Conservation (phyloP, 2,329 filamentous ascomycete species). For the Exophiala sp. region DNA sequence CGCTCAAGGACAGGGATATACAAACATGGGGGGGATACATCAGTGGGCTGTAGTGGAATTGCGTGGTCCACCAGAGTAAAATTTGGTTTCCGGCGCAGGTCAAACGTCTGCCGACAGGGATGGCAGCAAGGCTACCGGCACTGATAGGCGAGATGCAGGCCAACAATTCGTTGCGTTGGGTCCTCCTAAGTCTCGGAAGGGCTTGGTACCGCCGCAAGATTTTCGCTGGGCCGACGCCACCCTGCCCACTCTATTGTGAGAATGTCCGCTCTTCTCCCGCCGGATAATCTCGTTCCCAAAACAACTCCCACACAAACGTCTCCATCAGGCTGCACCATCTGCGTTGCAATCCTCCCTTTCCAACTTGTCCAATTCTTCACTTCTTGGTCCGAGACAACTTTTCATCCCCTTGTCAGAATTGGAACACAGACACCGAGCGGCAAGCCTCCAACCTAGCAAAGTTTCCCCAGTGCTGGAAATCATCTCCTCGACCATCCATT, state of each 20-base stretch:
- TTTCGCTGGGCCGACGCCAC: too few species aligned
- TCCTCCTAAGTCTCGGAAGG: neutral
- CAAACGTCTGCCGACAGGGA: neutral
- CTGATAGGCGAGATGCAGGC: neutral
- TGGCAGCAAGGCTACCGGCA: neutral
- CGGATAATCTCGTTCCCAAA: too few species aligned
- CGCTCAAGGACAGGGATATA: too few species aligned
- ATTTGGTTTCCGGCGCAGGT: neutral
- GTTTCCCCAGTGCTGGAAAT: too few species aligned
- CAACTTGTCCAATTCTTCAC: neutral
- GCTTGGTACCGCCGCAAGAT: neutral
- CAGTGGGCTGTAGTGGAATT: too few species aligned
- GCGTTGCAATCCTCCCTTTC: neutral
- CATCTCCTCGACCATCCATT: too few species aligned
- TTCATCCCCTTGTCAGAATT: neutral
- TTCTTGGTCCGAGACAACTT: neutral
- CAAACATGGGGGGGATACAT: too few species aligned
- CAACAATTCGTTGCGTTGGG: neutral
- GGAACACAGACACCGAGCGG: neutral
- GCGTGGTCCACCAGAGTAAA: neutral
- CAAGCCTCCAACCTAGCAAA: too few species aligned
- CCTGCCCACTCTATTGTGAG: too few species aligned
- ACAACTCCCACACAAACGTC: too few species aligned
- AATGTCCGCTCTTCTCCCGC: too few species aligned
- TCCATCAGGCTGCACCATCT: too few species aligned